Evolutionary conservation across 305 asterid genomes (phyloP).

Genomic region (Fraxinus sp.): DNA sequence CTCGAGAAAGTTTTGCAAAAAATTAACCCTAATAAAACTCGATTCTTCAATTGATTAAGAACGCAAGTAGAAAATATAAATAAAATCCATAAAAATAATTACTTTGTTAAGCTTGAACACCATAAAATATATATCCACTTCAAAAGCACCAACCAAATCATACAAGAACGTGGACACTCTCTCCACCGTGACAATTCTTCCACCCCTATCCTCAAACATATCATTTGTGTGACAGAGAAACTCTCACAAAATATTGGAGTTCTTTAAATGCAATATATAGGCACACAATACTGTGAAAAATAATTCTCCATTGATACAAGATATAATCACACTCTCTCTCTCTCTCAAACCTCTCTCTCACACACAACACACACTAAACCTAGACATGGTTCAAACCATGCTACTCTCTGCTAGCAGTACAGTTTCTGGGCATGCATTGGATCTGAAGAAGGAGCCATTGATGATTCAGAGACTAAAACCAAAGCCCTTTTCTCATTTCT

Average conservation of each 20-base stretch:
- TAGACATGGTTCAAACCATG: slow-evolving; percentile 52
- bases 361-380: not conserved
- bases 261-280: not conserved
- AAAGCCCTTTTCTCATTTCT: slow-evolving; percentile 40
- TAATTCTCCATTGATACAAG: not conserved
- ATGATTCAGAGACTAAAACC: slow-evolving; percentile 44
- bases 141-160: not conserved
- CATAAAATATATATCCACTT: not conserved
- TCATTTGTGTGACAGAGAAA: slow-evolving; percentile 33
- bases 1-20: not conserved
- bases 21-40: not conserved
- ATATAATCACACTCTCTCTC: not conserved
- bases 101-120: not conserved
- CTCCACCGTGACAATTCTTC: slow-evolving; percentile 17
- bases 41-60: not conserved
- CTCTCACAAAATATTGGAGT: slow-evolving; percentile 15
- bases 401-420: slow-evolving; percentile 44
- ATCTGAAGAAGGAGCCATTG: slow-evolving; percentile 40
- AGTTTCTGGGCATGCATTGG: slow-evolving; percentile 29
- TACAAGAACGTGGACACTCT: slow-evolving; percentile 24
- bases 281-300: not conserved
- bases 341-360: not conserved
- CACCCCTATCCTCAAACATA: slow-evolving; percentile 33
- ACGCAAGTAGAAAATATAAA: not conserved
- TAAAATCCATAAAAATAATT: not conserved